These are phyloP conservation scores for Mycena vitilis DNA, from an alignment of 768 basidiomycete genomes.

Conservation along the genomic window DNA sequence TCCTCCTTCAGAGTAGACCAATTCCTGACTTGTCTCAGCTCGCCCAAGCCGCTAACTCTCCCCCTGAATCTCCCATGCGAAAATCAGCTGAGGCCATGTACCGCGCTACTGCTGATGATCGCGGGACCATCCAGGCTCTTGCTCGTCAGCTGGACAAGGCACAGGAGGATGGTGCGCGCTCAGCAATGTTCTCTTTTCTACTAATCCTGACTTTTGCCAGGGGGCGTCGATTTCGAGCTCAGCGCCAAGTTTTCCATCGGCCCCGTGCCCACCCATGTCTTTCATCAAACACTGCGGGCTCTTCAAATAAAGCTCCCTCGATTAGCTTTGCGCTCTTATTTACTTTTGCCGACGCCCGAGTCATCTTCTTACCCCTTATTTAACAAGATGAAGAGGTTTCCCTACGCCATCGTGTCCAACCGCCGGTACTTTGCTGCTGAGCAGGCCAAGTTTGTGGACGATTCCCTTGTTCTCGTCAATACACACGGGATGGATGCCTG, in stretches of 20 bases:
- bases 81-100: not conserved
- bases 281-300: not conserved
- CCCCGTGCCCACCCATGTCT: not conserved
- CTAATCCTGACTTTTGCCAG: not conserved
- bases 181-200: not conserved
- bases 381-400: slow-evolving; percentile 1
- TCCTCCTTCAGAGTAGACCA: too few relatives aligned
- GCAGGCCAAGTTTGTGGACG: not conserved
- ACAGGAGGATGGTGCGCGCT: not conserved
- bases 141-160: not conserved
- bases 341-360: not conserved
- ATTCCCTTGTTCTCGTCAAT: not conserved
- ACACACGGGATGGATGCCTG: not conserved
- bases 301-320: not conserved
- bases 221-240: not conserved
- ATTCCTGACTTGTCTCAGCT: too few relatives aligned
- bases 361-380: not conserved
- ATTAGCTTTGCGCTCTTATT: not conserved
- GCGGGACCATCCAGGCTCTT: not conserved
- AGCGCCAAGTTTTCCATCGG: not conserved
- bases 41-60: too few relatives aligned
- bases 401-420: not conserved
- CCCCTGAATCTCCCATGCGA: too few relatives aligned
- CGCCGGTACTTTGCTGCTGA: not conserved
- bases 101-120: not conserved